Evolutionary conservation across 1,284 basidiomycete species (phyloP).

Genomic region (Cryptococcus sp.): DNA sequence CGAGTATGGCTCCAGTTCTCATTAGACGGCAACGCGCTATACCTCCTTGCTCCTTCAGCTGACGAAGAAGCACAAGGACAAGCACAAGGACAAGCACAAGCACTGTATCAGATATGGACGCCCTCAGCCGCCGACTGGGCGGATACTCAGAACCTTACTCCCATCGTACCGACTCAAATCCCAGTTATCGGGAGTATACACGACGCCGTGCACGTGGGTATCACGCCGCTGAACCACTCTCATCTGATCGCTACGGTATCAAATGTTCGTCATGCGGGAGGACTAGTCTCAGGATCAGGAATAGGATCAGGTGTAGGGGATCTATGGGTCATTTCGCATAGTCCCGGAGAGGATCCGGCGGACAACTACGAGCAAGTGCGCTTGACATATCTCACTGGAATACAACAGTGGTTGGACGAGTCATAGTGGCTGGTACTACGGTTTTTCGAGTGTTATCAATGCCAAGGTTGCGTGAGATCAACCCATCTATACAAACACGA

Average conservation of each 20-base stretch:
- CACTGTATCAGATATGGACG: constrained; percentile 27
- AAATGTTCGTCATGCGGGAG: constrained; percentile 9
- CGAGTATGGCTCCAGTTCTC: constrained; percentile 17
- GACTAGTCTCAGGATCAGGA: not conserved
- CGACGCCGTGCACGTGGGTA: constrained; percentile 22
- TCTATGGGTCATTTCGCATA: constrained; percentile 28
- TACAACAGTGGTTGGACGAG: too few relatives aligned
- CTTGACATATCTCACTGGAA: constrained; percentile 19
- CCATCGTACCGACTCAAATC: constrained; percentile 17
- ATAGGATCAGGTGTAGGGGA: constrained; percentile 5
- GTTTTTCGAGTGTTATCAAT: too few relatives aligned
- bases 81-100: constrained; percentile 12
- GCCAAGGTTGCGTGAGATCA: too few relatives aligned
- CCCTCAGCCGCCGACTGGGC: constrained; percentile 1
- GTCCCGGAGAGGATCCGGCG: constrained; percentile 26
- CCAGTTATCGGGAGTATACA: constrained; percentile 22
- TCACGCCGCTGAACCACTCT: constrained; percentile 28
- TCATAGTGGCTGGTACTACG: too few relatives aligned
- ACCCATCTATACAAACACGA: too few relatives aligned
- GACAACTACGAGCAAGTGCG: constrained; percentile 29
- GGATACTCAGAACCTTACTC: not conserved
- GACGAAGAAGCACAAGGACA: constrained; percentile 8
- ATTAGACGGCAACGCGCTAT: constrained; percentile 21
- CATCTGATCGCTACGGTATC: constrained; percentile 21
- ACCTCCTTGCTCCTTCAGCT: constrained; percentile 17